Conservation (phyloP, 1,139 yeast genomes). For the Candida buenavistaensis region DNA sequence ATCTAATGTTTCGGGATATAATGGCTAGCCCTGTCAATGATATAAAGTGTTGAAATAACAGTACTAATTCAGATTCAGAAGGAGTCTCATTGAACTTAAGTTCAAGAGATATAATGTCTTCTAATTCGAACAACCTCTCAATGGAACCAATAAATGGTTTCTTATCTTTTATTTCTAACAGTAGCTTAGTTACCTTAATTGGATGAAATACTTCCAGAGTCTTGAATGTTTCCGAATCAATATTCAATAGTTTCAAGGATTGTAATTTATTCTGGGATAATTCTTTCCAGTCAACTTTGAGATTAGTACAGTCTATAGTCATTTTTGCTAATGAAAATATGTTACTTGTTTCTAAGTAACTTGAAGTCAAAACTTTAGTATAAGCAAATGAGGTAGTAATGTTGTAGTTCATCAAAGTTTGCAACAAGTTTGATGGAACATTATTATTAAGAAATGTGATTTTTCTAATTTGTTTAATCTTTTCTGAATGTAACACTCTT, state of each 20-base stretch:
- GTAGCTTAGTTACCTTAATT: constrained; percentile 2
- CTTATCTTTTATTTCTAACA: constrained; percentile 6
- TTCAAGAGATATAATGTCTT: constrained; percentile 3
- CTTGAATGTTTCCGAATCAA: constrained; percentile 1
- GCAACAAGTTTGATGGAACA: constrained; percentile 2
- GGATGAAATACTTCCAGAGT: not conserved
- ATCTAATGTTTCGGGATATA: constrained; percentile 8
- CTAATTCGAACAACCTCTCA: constrained; percentile 1
- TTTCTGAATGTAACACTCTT: constrained; percentile 1
- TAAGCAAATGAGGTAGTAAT: constrained; percentile 3
- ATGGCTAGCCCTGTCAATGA: constrained; percentile 7
- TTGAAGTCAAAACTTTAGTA: too few relatives aligned
- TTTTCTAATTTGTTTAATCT: constrained; percentile 3
- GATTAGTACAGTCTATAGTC: too few relatives aligned
- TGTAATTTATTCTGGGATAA: constrained; percentile 1
- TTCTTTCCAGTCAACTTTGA: not conserved
- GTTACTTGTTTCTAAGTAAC: too few relatives aligned
- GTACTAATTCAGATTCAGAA: constrained; percentile 1
- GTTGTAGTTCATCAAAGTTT: not conserved
- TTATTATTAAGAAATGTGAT: constrained; percentile 4
- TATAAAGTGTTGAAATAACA: constrained; percentile 1
- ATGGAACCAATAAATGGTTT: constrained; percentile 1
- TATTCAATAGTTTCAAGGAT: not conserved
- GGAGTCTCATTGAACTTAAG: constrained; percentile 7
- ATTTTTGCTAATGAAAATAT: too few relatives aligned